Evolutionary conservation across 2,329 filamentous ascomycete genomes (phyloP), one percentile per base, ranked within the genome.

Genomic region (Trichoderma pleuroti): DNA sequence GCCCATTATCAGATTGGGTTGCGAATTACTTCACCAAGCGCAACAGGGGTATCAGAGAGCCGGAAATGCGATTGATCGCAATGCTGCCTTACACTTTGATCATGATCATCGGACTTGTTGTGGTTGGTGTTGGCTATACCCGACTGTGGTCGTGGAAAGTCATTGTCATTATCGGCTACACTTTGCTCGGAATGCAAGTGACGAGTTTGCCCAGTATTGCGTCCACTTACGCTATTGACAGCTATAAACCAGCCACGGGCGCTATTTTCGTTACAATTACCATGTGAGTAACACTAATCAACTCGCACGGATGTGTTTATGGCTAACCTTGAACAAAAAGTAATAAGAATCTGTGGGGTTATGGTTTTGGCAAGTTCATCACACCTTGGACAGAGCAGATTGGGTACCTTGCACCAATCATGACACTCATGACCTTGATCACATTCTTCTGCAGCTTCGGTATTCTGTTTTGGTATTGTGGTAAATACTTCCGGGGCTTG

Each of bases 151-250:
- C 65, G 7, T 68, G 65, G 65, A 30, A 68, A 46, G 65, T 68
- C 3, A 68, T 68, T 49, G 65, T 68, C 9, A 60, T 68, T 12
- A 59, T 68, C 18, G 65, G 65, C 16, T 68, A 68, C 21, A 59
- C 65, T 34, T 60, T 46, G 14, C 52, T 68, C 8, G 65, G 65
- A 24, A 68, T 68, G 65, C 65, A 68, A 60, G 65, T 68, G 56
- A 68, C 65, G 21, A 68, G 65, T n/a, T 49, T 68, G 21, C 54
- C 65, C 2, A 68, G 65, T 24, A 68, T 68, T 6, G 65, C 65
- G 14, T 68, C 65, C 21, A 68, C 65, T 16, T 68, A 68, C 56
- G 65, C 65, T n/a, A 30, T 68, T 28, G 65, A 68, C 36, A 68
- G 65, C 36, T 68, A 68, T 18, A 68, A 68, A 28, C 65, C 65